phyloP scores from a whole-genome alignment of 148 eudicot species.

The Fagopyrum homotropicum region DNA sequence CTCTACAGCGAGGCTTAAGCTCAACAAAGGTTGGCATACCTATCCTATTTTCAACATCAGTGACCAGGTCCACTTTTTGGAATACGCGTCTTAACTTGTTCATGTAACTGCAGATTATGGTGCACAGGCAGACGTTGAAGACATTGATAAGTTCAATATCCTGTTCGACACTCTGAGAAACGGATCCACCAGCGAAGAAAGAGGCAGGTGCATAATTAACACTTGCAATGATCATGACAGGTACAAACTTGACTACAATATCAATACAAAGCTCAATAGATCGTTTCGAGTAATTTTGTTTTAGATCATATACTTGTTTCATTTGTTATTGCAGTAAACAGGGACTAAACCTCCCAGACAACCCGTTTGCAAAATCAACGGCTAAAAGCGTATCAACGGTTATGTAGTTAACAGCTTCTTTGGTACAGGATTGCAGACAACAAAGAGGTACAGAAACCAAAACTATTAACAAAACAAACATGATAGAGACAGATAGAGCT shows the following conservation, averaged over 20 bases:
- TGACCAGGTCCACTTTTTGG: neutral
- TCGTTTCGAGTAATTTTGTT: neutral
- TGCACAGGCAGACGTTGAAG: neutral
- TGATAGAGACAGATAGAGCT: neutral
- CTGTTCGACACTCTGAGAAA: neutral
- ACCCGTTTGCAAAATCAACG: neutral
- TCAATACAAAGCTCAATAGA: neutral
- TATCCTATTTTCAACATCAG: neutral
- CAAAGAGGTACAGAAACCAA: neutral
- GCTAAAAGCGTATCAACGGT: neutral
- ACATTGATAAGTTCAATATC: neutral
- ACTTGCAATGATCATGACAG: neutral
- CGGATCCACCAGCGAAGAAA: constrained; percentile 4
- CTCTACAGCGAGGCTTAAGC: neutral
- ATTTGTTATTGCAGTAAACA: neutral
- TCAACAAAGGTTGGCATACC: neutral
- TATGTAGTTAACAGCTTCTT: neutral
- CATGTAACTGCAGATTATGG: constrained; percentile 5
- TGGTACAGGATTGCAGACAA: neutral
- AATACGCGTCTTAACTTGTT: too few relatives aligned
- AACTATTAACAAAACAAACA: constrained; percentile 3
- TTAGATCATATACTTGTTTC: neutral
- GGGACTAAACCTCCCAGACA: constrained; percentile 6
- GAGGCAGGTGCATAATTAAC: neutral
- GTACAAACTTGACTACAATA: neutral